Conservation (phyloP, 805 yeast genomes). For the Komagataella mondaviorum region DNA sequence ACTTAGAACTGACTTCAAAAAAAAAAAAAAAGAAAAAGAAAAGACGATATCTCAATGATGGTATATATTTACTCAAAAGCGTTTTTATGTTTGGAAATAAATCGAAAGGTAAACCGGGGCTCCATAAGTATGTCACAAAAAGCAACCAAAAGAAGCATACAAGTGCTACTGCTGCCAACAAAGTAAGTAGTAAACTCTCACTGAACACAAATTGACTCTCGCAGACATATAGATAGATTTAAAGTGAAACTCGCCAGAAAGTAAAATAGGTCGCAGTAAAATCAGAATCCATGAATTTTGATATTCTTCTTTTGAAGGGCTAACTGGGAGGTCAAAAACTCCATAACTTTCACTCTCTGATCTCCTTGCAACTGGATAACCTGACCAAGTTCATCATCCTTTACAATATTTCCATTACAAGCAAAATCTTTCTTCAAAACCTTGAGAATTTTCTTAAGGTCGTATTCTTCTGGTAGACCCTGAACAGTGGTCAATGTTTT, state of each 20-base stretch:
- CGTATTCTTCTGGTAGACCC: slow-evolving; percentile 93
- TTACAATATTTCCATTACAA: slow-evolving; percentile 96
- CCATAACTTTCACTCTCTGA: slow-evolving; percentile 93
- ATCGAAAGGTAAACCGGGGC: neutral
- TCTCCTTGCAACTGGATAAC: slow-evolving; percentile 98
- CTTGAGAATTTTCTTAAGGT: slow-evolving; percentile 82
- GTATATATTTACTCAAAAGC: neutral
- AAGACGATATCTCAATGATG: neutral
- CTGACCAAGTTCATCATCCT: slow-evolving; percentile 92
- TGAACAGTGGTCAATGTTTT: slow-evolving; percentile 97
- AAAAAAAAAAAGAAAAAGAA: no score
- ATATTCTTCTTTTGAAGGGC: slow-evolving; percentile 91
- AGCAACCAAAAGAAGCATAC: neutral
- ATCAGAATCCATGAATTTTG: slow-evolving; percentile 94
- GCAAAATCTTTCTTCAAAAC: slow-evolving; percentile 96
- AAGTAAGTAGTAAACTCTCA: neutral
- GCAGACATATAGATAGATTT: neutral
- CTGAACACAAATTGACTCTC: neutral
- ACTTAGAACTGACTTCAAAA: neutral
- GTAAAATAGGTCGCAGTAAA: neutral
- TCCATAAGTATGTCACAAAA: neutral
- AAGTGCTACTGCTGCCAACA: neutral
- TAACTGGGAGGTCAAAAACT: slow-evolving; percentile 76
- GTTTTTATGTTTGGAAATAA: no score
- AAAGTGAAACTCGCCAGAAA: neutral